phyloP scores from a whole-genome alignment of 23 red algal genomes.

The Gracilaria caudata region DNA sequence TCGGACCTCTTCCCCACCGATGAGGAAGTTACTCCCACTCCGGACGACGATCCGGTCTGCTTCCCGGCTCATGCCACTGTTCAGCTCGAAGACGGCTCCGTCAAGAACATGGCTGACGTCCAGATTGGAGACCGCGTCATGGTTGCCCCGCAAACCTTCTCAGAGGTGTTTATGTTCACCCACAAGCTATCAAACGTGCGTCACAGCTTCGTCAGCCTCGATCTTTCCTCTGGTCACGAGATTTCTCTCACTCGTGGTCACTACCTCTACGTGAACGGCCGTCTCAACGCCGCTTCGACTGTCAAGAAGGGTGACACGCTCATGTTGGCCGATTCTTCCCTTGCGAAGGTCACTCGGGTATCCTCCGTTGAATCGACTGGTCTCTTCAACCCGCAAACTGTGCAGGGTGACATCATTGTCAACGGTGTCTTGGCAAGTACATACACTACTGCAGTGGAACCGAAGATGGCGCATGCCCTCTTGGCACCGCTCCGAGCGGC shows the following conservation, averaged over 20 bases:
- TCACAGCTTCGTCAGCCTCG: constrained; percentile 46
- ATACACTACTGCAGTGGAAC: constrained; percentile 74
- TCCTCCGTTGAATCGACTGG: constrained; percentile 20
- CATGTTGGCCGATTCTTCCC: constrained; percentile 44
- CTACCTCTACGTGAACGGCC: constrained; percentile 76
- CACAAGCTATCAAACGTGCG: constrained; percentile 49
- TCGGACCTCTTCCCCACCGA: background rate
- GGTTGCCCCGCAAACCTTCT: constrained; percentile 41
- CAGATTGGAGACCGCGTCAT: constrained; percentile 65
- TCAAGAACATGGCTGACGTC: constrained; percentile 62
- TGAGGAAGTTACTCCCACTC: background rate
- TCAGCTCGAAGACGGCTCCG: constrained; percentile 58
- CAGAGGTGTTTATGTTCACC: constrained; percentile 77
- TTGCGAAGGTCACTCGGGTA: constrained; percentile 39
- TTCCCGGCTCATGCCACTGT: constrained; percentile 78
- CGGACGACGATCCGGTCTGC: constrained; percentile 56
- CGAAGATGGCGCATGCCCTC: constrained; percentile 67
- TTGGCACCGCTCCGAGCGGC: constrained; percentile 68
- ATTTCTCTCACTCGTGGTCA: constrained; percentile 60
- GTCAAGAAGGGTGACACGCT: constrained; percentile 52
- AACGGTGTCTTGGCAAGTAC: constrained; percentile 62
- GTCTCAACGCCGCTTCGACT: constrained; percentile 50
- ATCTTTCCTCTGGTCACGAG: constrained; percentile 34
- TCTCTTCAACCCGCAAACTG: constrained; percentile 86
- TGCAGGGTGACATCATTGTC: constrained; percentile 81